Percentiles rank a stretch among this genome's conserved stretches.
Conservation (phyloP, 495 filamentous ascomycete species). For the Penicillium crystallinum region DNA sequence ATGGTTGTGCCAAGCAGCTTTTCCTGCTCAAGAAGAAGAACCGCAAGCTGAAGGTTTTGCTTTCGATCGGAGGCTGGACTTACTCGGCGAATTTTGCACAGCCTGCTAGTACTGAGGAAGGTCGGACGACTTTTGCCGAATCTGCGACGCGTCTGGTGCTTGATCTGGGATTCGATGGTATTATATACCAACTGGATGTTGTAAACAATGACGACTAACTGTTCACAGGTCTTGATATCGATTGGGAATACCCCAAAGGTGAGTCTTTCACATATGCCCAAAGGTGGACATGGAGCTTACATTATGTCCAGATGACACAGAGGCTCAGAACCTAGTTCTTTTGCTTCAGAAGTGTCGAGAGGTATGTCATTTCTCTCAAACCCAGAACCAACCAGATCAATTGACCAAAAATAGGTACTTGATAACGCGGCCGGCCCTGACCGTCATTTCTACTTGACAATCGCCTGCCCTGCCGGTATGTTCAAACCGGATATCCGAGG, state of each 20-base stretch:
- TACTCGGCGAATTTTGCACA: conserved; percentile 81
- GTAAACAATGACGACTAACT: conserved; percentile 8
- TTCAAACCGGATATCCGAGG: background rate
- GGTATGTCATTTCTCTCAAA: conserved; percentile 20
- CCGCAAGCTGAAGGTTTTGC: conserved; percentile 81
- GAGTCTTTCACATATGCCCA: background rate
- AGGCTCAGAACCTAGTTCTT: conserved; percentile 66
- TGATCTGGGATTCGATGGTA: conserved; percentile 61
- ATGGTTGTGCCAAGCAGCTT: conserved; percentile 82
- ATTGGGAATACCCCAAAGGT: conserved; percentile 57
- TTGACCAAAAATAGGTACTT: conserved; percentile 39
- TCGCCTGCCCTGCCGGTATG: conserved; percentile 55
- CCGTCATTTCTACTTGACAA: conserved; percentile 67
- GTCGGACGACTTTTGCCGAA: conserved; percentile 68
- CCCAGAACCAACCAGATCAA: background rate
- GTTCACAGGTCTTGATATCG: conserved; percentile 51
- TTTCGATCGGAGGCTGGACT: conserved; percentile 96
- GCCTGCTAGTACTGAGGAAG: conserved; percentile 55
- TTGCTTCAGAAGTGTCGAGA: conserved; percentile 62
- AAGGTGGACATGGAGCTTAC: conserved; percentile 3
- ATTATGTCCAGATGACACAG: conserved; percentile 32
- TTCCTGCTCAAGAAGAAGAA: conserved; percentile 84
- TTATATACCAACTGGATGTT: background rate
- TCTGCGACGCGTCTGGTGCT: conserved; percentile 62
- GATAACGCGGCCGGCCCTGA: conserved; percentile 53